These are phyloP conservation scores for Cyclostephanos invisitatus DNA, from an alignment of 108 stramenopile species.

Conservation along the genomic window DNA sequence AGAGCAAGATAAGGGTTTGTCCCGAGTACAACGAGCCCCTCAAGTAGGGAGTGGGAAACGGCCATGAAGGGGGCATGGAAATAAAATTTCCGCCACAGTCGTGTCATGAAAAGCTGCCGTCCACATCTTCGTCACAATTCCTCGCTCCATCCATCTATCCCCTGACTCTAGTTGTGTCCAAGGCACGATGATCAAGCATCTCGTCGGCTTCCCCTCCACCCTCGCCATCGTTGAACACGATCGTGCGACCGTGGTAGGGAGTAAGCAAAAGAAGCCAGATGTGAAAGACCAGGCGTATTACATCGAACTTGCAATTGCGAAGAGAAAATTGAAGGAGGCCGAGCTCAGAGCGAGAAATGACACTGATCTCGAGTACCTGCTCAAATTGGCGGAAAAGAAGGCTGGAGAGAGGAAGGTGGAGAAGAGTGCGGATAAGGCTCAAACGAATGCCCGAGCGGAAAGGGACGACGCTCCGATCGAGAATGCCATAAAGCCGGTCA, in stretches of 20 bases:
- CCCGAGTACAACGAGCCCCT: too few relatives aligned
- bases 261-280: constrained; percentile 21
- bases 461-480: constrained; percentile 30
- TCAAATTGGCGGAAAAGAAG: constrained; percentile 42
- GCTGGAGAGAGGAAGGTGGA: too few relatives aligned
- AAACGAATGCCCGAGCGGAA: constrained; percentile 37
- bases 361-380: constrained; percentile 20
- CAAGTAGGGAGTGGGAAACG: too few relatives aligned
- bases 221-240: constrained; percentile 44
- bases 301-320: constrained; percentile 16
- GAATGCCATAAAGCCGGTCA: neutral
- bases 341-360: constrained; percentile 10
- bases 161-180: constrained; percentile 28
- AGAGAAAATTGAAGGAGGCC: constrained; percentile 11
- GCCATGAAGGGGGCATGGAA: too few relatives aligned
- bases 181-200: constrained; percentile 23
- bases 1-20: too few relatives aligned
- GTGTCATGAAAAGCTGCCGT: too few relatives aligned
- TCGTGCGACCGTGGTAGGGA: constrained; percentile 59
- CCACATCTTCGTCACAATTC: constrained; percentile 3
- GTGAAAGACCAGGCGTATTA: constrained; percentile 10
- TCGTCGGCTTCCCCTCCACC: constrained; percentile 12
- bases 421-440: too few relatives aligned
- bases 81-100: too few relatives aligned
- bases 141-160: constrained; percentile 46